phyloP scores from a whole-genome alignment of 352 stramenopile genomes.

The Phytophthora podocarpi region DNA sequence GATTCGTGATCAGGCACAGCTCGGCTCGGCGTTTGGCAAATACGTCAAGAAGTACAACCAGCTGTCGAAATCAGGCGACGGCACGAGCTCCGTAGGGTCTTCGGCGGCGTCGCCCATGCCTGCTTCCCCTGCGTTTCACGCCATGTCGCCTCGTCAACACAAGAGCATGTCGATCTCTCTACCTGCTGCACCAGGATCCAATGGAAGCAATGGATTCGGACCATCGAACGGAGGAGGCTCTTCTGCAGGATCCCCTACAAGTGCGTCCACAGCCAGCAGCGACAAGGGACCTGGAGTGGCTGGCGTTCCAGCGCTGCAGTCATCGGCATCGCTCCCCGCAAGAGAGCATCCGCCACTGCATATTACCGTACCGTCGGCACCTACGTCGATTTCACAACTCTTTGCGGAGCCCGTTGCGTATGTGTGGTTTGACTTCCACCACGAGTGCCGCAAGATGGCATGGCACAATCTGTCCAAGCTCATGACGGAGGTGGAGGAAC shows the following conservation, averaged over 20 bases:
- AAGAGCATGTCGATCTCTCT: constrained; percentile 35
- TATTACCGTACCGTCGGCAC: constrained; percentile 44
- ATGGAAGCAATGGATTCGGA: constrained; percentile 23
- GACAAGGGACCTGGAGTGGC: constrained; percentile 25
- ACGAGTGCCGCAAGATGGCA: constrained; percentile 94
- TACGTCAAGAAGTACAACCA: constrained; percentile 90
- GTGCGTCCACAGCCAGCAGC: constrained; percentile 34
- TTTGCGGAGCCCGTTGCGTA: constrained; percentile 61
- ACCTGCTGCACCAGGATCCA: constrained; percentile 15
- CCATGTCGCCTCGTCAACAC: constrained; percentile 49
- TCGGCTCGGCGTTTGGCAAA: constrained; percentile 92
- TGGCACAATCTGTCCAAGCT: constrained; percentile 93
- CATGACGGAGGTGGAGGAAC: constrained; percentile 84
- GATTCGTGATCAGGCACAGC: constrained; percentile 88
- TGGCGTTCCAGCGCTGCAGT: constrained; percentile 18
- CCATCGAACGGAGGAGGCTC: constrained; percentile 23
- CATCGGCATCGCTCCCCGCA: constrained; percentile 28
- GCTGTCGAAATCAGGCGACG: constrained; percentile 63
- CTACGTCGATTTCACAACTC: constrained; percentile 63
- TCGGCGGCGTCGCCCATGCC: constrained; percentile 19
- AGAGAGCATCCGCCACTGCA: constrained; percentile 15
- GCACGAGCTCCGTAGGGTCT: constrained; percentile 27
- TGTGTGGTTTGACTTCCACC: constrained; percentile 98
- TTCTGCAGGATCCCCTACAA: constrained; percentile 36
- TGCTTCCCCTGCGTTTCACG: constrained; percentile 18